Base-by-base conservation (phyloP, 352 stramenopile genomes). In the Pythium brachiatum region DNA sequence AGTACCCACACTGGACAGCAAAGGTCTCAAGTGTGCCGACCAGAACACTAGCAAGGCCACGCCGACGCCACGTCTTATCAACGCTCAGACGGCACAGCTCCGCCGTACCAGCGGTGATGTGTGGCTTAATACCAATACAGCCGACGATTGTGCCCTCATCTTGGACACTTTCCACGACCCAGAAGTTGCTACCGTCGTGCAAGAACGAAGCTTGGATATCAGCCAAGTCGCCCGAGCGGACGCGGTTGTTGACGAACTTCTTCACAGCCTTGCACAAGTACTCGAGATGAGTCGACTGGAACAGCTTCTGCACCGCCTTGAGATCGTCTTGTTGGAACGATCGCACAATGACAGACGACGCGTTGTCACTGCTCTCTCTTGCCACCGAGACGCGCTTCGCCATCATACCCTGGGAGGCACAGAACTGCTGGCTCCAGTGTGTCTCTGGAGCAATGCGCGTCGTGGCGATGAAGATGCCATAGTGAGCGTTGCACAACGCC, bases 61-160 rank as follows among this genome's bases (percentile, higher is more conserved):
- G 66, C 34, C 79, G 79, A 36, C 81, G 78, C 51, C 64, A 62
- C 1, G 67, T 16, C 43, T 60, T 64, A 31, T 69, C 64, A 16
- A 92, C 79, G 51, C 79, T 82, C 36, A 92, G 67, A 11, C 83
- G 79, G 34, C 79, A 88, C 11, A 92, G 63, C 55, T 92, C 81
- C 0, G 77, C 83, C 7, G 48, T 57, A 3, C n/a, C 20, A 0
- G 13, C 21, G 4, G 16, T 41, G 3, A 23, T 27, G 34, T 53
- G 36, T 9, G 79, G 70, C 48, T 89, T 90, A 36, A 89, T 38
- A 12, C 75, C 83, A 13, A 88, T 69, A 67, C 75, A 90, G 0
- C 80, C 83, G 31, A 92, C 68, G 43, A 90, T 53, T 29, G 50
- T 26, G 2, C 50, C 20, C 0, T 60, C 51, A n/a, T 74, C 44